Percentiles rank a stretch among this genome's conserved stretches.
phyloP scores from a whole-genome alignment of 176 grass and related monocot species.

The Bolboschoenus planiculmis region DNA sequence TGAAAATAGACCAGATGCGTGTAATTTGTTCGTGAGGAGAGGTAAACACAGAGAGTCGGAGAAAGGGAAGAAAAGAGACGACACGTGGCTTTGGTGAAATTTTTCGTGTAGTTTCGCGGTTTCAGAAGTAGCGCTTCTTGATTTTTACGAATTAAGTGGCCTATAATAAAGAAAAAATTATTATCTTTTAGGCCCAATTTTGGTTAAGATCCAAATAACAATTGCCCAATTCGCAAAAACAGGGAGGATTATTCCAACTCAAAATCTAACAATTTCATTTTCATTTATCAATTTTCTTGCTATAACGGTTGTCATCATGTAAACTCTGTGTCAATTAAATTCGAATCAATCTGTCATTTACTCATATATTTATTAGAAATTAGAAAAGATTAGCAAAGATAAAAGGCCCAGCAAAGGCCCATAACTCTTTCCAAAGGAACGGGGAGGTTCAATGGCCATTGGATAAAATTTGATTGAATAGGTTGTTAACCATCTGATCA shows the following conservation, averaged over 20 bases:
- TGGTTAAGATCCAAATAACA: not conserved
- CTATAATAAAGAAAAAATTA: not conserved
- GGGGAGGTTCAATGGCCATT: too few relatives aligned
- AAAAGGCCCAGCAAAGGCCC: not conserved
- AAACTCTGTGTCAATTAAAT: not conserved
- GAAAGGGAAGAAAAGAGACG: not conserved
- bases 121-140: not conserved
- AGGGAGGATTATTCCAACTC: not conserved
- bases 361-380: not conserved
- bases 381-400: not conserved
- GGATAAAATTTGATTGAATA: too few relatives aligned
- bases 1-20: slow-evolving; percentile 5
- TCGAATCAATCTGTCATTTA: not conserved
- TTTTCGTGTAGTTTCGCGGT: slow-evolving; percentile 9
- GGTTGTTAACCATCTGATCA: too few relatives aligned
- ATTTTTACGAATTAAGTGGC: not conserved
- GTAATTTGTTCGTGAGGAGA: not conserved
- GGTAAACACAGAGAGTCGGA: not conserved
- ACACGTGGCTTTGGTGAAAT: slow-evolving; percentile 23
- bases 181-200: not conserved
- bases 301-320: not conserved
- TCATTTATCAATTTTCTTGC: not conserved
- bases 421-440: too few relatives aligned
- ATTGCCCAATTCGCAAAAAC: not conserved
- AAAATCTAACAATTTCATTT: not conserved